phyloP scores from a whole-genome alignment of 306 rosid genomes.

The Astragalus membranaceus region DNA sequence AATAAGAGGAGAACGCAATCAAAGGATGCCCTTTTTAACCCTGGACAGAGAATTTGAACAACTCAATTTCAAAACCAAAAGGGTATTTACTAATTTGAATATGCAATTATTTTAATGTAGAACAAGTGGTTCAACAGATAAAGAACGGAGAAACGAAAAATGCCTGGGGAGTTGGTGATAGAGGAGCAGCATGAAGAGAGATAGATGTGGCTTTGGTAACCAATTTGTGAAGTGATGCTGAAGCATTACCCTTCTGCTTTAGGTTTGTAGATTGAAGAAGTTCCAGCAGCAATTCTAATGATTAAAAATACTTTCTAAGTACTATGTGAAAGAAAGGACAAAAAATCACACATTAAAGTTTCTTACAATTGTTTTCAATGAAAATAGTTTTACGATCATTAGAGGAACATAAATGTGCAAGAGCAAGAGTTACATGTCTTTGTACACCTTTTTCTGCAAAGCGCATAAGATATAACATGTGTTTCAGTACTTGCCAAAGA shows the following conservation, averaged over 20 bases:
- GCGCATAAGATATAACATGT: conserved; percentile 64
- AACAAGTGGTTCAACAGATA: too few relatives aligned
- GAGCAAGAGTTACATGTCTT: conserved; percentile 68
- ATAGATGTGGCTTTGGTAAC: conserved; percentile 54
- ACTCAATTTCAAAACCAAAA: too few relatives aligned
- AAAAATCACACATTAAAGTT: background rate
- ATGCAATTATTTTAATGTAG: too few relatives aligned
- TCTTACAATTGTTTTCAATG: conserved; percentile 54
- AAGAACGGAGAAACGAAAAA: background rate
- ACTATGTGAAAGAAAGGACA: background rate
- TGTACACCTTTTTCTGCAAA: conserved; percentile 53
- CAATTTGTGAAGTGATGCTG: conserved; percentile 65
- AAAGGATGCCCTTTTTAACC: too few relatives aligned
- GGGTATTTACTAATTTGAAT: too few relatives aligned
- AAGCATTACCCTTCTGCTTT: conserved; percentile 68
- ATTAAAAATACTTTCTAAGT: background rate
- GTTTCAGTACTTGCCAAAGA: conserved; percentile 62
- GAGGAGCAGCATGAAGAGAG: conserved; percentile 69
- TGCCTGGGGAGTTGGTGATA: conserved; percentile 81
- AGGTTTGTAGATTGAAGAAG: conserved; percentile 50
- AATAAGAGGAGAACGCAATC: too few relatives aligned
- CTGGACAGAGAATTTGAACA: too few relatives aligned
- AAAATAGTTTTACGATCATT: conserved; percentile 64
- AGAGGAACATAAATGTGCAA: conserved; percentile 81
- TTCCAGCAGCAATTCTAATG: conserved; percentile 62